phyloP scores from a whole-genome alignment of 2,329 filamentous ascomycete genomes.

The Aspergillus cejpii region DNA sequence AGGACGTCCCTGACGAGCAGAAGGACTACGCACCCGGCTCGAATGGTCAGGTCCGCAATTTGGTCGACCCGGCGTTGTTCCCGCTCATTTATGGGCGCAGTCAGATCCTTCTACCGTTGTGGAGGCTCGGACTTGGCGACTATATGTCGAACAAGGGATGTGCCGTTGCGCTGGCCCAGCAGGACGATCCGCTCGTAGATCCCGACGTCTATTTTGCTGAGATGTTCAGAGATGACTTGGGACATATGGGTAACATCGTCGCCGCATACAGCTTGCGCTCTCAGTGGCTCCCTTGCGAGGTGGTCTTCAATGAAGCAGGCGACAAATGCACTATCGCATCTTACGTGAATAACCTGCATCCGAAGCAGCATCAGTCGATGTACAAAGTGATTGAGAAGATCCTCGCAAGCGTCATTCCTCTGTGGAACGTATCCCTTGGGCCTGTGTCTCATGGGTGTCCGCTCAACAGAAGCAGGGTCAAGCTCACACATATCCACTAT shows the following conservation, averaged over 20 bases:
- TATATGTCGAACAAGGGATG: conserved; percentile 17
- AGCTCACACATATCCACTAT: conserved; percentile 9
- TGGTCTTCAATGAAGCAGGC: conserved; percentile 20
- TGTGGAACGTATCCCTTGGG: conserved; percentile 40
- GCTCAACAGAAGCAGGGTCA: conserved; percentile 5
- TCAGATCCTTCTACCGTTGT: conserved; percentile 19
- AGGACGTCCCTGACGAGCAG: conserved; percentile 40
- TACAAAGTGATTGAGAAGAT: conserved; percentile 37
- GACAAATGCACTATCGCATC: conserved; percentile 28
- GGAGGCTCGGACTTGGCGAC: conserved; percentile 19
- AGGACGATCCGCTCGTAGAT: too few relatives aligned
- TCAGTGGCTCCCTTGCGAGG: conserved; percentile 46
- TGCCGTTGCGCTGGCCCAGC: conserved; percentile 8
- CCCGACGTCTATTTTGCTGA: too few relatives aligned
- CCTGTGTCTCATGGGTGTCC: background rate
- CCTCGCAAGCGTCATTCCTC: conserved; percentile 37
- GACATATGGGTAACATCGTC: too few relatives aligned
- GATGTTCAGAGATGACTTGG: too few relatives aligned
- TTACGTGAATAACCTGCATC: conserved; percentile 44
- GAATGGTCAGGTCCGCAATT: conserved; percentile 53
- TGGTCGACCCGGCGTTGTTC: conserved; percentile 56
- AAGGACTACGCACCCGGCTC: conserved; percentile 61
- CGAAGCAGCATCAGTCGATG: conserved; percentile 25
- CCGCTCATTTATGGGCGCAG: conserved; percentile 30
- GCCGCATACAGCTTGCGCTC: conserved; percentile 28